Evolutionary conservation across 176 grass and related monocot genomes (phyloP).

Genomic region (Bothriochloa decipiens): DNA sequence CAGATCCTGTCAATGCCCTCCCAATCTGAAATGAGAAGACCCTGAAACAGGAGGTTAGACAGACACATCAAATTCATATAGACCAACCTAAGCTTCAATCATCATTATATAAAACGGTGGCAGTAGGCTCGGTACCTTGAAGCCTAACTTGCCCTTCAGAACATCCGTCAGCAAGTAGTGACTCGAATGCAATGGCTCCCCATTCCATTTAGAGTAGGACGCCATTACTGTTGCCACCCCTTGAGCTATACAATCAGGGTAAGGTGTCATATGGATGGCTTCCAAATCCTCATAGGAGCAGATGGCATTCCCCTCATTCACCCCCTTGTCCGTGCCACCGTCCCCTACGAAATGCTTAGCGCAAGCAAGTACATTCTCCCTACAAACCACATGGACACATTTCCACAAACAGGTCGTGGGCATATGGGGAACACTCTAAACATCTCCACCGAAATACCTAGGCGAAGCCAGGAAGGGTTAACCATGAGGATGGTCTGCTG

Average conservation of each 20-base stretch:
- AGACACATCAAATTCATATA: conserved; percentile 1
- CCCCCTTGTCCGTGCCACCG: conserved; percentile 76
- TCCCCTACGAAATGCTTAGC: conserved; percentile 93
- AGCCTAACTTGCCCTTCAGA: conserved; percentile 81
- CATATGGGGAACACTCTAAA: neutral
- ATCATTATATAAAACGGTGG: conserved; percentile 4
- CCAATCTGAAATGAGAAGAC: conserved; percentile 91
- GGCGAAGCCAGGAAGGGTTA: conserved; percentile 65
- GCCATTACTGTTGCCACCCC: conserved; percentile 85
- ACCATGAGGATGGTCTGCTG: conserved; percentile 58
- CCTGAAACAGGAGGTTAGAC: conserved; percentile 54
- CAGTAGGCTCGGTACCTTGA: conserved; percentile 55
- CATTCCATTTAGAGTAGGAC: conserved; percentile 91
- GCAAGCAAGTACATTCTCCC: conserved; percentile 80
- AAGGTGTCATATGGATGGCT: conserved; percentile 77
- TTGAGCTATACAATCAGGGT: conserved; percentile 76
- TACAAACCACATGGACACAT: conserved; percentile 45
- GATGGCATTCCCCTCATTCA: conserved; percentile 88
- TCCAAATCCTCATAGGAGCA: conserved; percentile 76
- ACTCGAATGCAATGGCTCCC: conserved; percentile 65
- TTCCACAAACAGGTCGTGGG: conserved; percentile 9
- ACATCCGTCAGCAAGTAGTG: conserved; percentile 73
- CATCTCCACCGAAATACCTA: conserved; percentile 39
- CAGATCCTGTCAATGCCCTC: conserved; percentile 91
- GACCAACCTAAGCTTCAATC: neutral